phyloP scores from a whole-genome alignment of 257 asterid species.

The Capsicum rhomboideum region DNA sequence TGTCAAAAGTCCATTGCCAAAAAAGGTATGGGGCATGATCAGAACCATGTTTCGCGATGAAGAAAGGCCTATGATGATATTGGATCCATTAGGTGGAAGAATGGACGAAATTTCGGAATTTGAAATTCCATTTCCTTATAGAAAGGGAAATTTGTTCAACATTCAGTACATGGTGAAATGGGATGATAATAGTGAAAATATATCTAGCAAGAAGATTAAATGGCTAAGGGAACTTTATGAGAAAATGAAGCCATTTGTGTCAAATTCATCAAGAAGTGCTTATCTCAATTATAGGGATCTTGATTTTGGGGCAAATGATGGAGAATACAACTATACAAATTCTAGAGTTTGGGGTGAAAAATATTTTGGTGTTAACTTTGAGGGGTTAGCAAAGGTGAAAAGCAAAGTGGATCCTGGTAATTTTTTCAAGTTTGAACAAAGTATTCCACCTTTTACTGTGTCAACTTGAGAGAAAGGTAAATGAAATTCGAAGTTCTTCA shows the following conservation, averaged over 20 bases:
- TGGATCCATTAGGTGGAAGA: slow-evolving; percentile 26
- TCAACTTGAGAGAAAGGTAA: neutral
- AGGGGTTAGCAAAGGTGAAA: slow-evolving; percentile 19
- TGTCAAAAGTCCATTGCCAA: slow-evolving; percentile 8
- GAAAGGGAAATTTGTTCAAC: slow-evolving; percentile 15
- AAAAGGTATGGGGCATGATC: neutral
- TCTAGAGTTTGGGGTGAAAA: slow-evolving; percentile 20
- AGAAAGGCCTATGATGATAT: slow-evolving; percentile 3
- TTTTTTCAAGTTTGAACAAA: slow-evolving; percentile 21
- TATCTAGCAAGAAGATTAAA: neutral
- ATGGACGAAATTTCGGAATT: slow-evolving; percentile 8
- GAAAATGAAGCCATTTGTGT: slow-evolving; percentile 17
- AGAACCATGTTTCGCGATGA: neutral
- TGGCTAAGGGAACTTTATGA: slow-evolving; percentile 7
- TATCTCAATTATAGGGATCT: slow-evolving; percentile 28
- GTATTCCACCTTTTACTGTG: slow-evolving; percentile 9
- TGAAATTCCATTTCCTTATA: slow-evolving; percentile 17
- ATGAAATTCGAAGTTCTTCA: neutral
- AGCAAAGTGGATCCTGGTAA: slow-evolving; percentile 16
- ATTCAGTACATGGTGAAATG: slow-evolving; percentile 25
- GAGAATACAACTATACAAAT: slow-evolving; percentile 2
- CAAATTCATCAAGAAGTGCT: slow-evolving; percentile 9
- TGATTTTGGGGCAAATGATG: slow-evolving; percentile 14
- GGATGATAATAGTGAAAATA: slow-evolving; percentile 2
- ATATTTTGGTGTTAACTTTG: slow-evolving; percentile 11